Base-by-base conservation (phyloP, 768 basidiomycete genomes). In the Boletus sp. region DNA sequence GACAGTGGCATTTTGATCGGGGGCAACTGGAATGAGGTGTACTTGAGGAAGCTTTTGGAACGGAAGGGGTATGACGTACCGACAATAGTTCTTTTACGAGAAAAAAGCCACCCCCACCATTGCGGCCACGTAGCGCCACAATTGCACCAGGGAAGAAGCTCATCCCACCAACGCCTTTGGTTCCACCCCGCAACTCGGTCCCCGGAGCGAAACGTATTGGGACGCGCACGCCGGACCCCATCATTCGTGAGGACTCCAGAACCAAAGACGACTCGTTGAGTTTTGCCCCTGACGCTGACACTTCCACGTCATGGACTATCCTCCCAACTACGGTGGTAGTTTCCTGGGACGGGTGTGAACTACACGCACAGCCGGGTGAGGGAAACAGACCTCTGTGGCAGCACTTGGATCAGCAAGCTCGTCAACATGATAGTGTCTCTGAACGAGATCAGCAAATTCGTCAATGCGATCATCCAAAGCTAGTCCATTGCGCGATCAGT, bases 121-220 rank as follows among this genome's bases (percentile, higher is more conserved):
- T 98, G 67, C 81, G 83, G 0, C 97, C 97, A 56, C 84, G 90
- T 32, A 98, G 65, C 0, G 88, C 93, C 2, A 87, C 87, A 48
- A 98, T 83, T 29, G 85, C 85, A 4, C 97, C 97, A 5, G 94
- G 93, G 65, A 95, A 98, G 39, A 98, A 66, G 1, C 90, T 86
- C 10, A 87, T 71, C 0, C 84, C 83, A 15, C 80, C 81, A 10
- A 82, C 74, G 11, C 88, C 90, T 51, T 78, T 78, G 14, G 75
- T 64, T 1, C 81, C 79, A 17, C 85, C 85, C 37, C 87, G 79
- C 2, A 96, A 77, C 61, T 83, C 83, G 50, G 90, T 74, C 21
- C 75, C 73, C 5, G 81, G 73, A 32, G 87, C 79, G 51, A 98
- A 88, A 21, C 83, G 81, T 38, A 99, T 71, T 0, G 86, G 79